phyloP scores from a whole-genome alignment of 768 basidiomycete genomes.

The Leccinum pellstonianum region DNA sequence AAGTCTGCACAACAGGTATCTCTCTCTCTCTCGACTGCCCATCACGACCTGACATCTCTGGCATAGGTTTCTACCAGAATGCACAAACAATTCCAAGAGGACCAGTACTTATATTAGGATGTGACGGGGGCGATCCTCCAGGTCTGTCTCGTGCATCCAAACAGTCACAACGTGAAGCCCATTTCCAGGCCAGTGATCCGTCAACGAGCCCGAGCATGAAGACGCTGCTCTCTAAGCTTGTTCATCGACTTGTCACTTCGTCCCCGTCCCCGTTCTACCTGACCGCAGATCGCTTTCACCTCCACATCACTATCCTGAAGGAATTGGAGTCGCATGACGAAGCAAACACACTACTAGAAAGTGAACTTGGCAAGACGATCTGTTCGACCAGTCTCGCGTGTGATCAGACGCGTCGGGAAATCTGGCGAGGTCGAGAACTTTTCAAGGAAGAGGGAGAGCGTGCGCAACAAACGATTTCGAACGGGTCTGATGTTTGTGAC shows the following conservation, averaged over 20 bases:
- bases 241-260: slow-evolving; percentile 68
- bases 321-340: slow-evolving; percentile 70
- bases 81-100: slow-evolving; percentile 81
- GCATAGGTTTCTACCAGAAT: slow-evolving; percentile 72
- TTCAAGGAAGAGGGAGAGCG: slow-evolving; percentile 59
- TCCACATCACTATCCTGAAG: slow-evolving; percentile 69
- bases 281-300: slow-evolving; percentile 73
- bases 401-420: slow-evolving; percentile 71
- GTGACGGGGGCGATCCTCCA: slow-evolving; percentile 79
- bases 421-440: slow-evolving; percentile 58
- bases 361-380: slow-evolving; percentile 35
- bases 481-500: slow-evolving; percentile 46
- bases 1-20: slow-evolving; percentile 80
- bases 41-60: slow-evolving; percentile 2
- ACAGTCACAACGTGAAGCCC: not conserved
- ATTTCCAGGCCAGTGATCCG: slow-evolving; percentile 66
- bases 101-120: slow-evolving; percentile 79
- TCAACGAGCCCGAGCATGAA: slow-evolving; percentile 62
- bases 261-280: slow-evolving; percentile 61
- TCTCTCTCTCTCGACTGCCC: not conserved
- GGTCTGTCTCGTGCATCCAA: slow-evolving; percentile 37
- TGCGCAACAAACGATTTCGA: slow-evolving; percentile 57
- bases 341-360: slow-evolving; percentile 49
- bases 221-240: slow-evolving; percentile 69
- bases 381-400: slow-evolving; percentile 71